Conservation (phyloP, 2,329 filamentous ascomycete genomes). For the Aspergillus neotritici region DNA sequence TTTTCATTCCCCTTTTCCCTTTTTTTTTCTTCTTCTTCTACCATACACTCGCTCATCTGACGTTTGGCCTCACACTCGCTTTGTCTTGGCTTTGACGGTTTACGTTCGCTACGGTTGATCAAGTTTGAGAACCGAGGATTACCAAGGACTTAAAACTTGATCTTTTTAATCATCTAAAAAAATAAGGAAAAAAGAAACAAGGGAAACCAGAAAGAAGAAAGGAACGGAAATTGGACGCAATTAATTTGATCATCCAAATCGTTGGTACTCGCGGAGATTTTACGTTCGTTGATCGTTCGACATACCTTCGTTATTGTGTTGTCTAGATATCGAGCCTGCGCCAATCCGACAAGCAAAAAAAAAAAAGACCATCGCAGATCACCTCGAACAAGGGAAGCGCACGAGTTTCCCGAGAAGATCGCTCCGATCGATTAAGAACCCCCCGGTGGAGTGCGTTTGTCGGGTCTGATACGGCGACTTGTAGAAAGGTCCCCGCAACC, state of each 20-base stretch:
- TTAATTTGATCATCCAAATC: conserved; percentile 14
- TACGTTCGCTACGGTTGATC: conserved; percentile 36
- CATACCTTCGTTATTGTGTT: conserved; percentile 15
- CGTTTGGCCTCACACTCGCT: conserved; percentile 37
- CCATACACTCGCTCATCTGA: conserved; percentile 29
- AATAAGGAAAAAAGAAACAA: conserved; percentile 7
- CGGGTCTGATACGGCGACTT: background rate
- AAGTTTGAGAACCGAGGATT: conserved; percentile 10
- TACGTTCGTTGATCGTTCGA: conserved; percentile 16
- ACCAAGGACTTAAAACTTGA: conserved; percentile 7
- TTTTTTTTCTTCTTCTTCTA: conserved; percentile 13
- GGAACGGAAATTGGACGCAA: conserved; percentile 1
- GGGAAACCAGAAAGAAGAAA: background rate
- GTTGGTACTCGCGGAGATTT: conserved; percentile 13
- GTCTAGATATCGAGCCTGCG: conserved; percentile 5
- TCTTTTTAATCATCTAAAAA: conserved; percentile 3
- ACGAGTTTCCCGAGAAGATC: background rate
- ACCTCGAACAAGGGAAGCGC: conserved; percentile 3
- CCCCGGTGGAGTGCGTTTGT: conserved; percentile 12
- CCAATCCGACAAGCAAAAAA: conserved; percentile 2
- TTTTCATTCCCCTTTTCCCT: conserved; percentile 10
- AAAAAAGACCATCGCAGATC: background rate
- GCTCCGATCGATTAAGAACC: no score
- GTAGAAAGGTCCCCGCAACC: background rate
- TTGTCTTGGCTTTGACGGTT: conserved; percentile 30